Conservation (phyloP, 179 eudicot genomes). For the Vitellaria paradoxa region DNA sequence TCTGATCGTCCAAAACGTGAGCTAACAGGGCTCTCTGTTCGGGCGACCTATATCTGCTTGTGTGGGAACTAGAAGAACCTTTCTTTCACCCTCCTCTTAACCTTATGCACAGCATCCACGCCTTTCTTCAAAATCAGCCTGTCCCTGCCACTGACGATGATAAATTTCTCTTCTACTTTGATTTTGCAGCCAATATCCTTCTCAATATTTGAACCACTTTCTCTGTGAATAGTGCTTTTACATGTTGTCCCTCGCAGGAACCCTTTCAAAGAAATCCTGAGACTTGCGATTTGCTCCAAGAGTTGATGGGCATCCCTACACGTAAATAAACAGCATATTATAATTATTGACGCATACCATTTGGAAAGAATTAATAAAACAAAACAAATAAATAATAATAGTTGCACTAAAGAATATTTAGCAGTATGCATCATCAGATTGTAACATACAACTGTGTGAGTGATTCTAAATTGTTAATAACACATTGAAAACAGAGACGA, state of each 20-base stretch:
- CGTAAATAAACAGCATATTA: conserved; percentile 4
- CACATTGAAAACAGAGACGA: too few relatives aligned
- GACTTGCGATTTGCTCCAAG: conserved; percentile 97
- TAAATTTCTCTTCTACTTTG: conserved; percentile 88
- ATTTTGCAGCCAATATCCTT: conserved; percentile 93
- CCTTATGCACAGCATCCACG: conserved; percentile 87
- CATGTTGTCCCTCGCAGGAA: conserved; percentile 87
- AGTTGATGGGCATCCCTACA: conserved; percentile 95
- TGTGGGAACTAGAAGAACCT: conserved; percentile 52
- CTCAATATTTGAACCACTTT: conserved; percentile 69
- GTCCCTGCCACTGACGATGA: conserved; percentile 97
- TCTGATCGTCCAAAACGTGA: conserved; percentile 64
- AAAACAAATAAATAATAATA: too few relatives aligned
- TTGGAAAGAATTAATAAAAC: background rate
- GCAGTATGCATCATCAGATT: too few relatives aligned
- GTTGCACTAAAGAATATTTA: too few relatives aligned
- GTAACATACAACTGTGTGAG: too few relatives aligned
- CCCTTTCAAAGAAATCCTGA: conserved; percentile 92
- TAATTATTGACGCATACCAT: background rate
- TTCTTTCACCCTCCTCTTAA: conserved; percentile 68
- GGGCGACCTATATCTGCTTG: conserved; percentile 58
- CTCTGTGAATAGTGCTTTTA: conserved; percentile 80
- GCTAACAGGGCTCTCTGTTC: conserved; percentile 52
- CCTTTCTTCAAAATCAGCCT: conserved; percentile 84
- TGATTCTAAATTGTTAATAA: too few relatives aligned